phyloP scores from a whole-genome alignment of 208 protist genomes.

The Leptomonas seymouri region DNA sequence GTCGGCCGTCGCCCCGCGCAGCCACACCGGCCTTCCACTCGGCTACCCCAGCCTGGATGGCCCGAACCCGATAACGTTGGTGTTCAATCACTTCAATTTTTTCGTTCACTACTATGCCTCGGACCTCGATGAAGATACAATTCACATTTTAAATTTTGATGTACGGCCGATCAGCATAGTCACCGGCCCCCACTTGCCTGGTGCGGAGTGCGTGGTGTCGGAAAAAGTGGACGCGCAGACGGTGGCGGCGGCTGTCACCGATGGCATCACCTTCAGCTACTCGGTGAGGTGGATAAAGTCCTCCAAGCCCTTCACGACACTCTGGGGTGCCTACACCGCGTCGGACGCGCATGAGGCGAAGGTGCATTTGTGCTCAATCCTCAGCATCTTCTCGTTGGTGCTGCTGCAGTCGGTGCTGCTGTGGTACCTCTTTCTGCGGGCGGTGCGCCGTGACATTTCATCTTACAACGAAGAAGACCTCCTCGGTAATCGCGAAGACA shows the following conservation, averaged over 20 bases:
- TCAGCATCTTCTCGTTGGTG: constrained; percentile 96
- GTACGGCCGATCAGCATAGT: constrained; percentile 42
- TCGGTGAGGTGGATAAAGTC: constrained; percentile 57
- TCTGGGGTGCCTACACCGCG: constrained; percentile 95
- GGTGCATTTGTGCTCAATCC: constrained; percentile 95
- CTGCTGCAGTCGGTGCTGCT: constrained; percentile 94
- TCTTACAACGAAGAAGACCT: constrained; percentile 85
- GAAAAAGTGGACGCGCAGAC: background rate
- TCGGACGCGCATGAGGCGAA: constrained; percentile 47
- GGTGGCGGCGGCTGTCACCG: background rate
- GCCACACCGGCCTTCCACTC: constrained; percentile 11
- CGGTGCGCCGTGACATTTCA: constrained; percentile 91
- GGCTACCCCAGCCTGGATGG: background rate
- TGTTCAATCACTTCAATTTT: constrained; percentile 74
- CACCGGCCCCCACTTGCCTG: constrained; percentile 1
- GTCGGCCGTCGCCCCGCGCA: constrained; percentile 1
- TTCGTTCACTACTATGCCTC: constrained; percentile 50
- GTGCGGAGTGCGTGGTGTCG: background rate
- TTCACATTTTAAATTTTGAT: constrained; percentile 61
- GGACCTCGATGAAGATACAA: background rate
- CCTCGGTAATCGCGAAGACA: constrained; percentile 85
- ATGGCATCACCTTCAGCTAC: constrained; percentile 58
- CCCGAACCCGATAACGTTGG: background rate
- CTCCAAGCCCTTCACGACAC: constrained; percentile 89
- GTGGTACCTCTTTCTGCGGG: constrained; percentile 95